Percentiles rank a stretch among this genome's conserved stretches.
phyloP scores from a whole-genome alignment of 192 early-diverging fungal species.

The Glomus cerebriforme region DNA sequence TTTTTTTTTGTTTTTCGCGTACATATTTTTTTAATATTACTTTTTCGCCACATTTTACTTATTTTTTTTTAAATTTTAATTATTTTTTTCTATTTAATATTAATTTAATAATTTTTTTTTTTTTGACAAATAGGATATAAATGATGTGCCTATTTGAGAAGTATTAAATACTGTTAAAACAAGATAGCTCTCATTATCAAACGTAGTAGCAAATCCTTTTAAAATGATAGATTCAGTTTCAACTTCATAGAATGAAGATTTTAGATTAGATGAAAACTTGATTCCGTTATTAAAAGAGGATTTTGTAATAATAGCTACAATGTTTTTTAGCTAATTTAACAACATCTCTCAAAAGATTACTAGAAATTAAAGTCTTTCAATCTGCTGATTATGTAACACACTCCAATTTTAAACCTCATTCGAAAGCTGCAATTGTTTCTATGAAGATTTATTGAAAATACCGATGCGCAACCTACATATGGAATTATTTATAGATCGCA shows the following conservation, averaged over 20 bases:
- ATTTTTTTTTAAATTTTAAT: no score
- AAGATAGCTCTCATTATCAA: neutral
- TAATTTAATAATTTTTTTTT: neutral
- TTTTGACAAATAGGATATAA: neutral
- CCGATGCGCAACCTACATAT: neutral
- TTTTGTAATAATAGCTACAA: neutral
- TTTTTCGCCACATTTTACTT: no score
- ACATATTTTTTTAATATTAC: no score
- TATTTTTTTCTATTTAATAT: neutral
- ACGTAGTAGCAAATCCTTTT: neutral
- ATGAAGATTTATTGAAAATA: neutral
- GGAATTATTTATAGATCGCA: neutral
- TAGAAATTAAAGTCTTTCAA: neutral
- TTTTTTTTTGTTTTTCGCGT: no score
- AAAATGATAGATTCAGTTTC: neutral
- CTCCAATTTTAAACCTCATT: neutral
- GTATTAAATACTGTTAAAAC: neutral
- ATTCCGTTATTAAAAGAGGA: neutral
- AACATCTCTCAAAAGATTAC: neutral
- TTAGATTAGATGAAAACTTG: neutral
- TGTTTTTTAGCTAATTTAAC: neutral
- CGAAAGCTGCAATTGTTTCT: neutral
- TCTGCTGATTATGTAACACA: neutral
- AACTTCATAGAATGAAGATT: neutral
- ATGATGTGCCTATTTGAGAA: neutral